Conservation (phyloP, 139 green algal species). For the Asterochloris sp. region DNA sequence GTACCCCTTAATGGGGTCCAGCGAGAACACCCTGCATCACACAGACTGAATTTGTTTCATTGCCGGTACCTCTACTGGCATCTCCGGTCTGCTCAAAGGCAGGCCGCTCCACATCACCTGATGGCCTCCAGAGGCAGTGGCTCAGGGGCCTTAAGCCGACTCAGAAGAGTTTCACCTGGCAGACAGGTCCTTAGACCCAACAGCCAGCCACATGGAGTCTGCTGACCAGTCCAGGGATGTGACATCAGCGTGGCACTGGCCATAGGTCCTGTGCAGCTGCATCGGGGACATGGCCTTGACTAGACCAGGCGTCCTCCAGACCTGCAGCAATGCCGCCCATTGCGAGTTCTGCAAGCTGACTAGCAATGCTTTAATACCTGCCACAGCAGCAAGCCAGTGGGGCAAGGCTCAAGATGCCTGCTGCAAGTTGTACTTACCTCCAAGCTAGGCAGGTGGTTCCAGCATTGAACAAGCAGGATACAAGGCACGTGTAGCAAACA, state of each 20-base stretch:
- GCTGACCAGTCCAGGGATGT: conserved; percentile 84
- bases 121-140: too few species aligned
- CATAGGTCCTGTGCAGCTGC: conserved; percentile 86
- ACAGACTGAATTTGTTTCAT: background rate
- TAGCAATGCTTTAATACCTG: too few species aligned
- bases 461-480: too few species aligned
- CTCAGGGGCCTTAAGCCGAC: background rate
- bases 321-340: conserved; percentile 40
- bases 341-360: too few species aligned
- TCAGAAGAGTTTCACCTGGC: conserved; percentile 22
- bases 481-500: too few species aligned
- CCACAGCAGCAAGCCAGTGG: too few species aligned
- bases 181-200: conserved; percentile 79
- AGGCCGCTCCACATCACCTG: too few species aligned
- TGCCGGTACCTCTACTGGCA: too few species aligned
- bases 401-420: too few species aligned
- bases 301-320: conserved; percentile 81
- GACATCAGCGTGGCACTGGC: conserved; percentile 77
- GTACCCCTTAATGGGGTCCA: conserved; percentile 82
- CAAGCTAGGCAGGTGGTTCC: too few species aligned
- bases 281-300: conserved; percentile 87
- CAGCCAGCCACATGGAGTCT: conserved; percentile 73
- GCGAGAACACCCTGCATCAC: conserved; percentile 65
- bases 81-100: too few species aligned
- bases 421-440: too few species aligned